Percentiles rank a stretch among this genome's conserved stretches.
These are phyloP conservation scores for Globisporangium middletonii DNA, from an alignment of 352 stramenopile species.

Conservation along the genomic window DNA sequence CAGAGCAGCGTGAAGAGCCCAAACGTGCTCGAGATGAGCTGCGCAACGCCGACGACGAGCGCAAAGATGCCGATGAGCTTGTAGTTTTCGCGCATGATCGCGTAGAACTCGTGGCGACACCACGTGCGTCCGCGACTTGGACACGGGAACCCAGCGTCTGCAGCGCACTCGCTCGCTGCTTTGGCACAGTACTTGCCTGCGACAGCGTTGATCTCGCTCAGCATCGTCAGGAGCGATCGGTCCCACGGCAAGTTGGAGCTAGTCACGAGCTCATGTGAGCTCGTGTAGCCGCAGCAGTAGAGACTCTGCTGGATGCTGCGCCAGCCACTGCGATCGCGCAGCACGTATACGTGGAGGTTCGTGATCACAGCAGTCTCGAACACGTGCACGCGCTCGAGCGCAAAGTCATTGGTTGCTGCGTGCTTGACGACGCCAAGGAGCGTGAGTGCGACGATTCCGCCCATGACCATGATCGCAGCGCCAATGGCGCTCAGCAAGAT, in stretches of 20 bases:
- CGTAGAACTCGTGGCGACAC: constrained; percentile 45
- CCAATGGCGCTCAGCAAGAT: constrained; percentile 33
- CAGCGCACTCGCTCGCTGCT: constrained; percentile 17
- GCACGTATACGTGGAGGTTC: constrained; percentile 28
- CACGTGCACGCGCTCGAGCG: constrained; percentile 18
- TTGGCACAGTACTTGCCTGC: constrained; percentile 34
- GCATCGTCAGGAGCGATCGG: constrained; percentile 19
- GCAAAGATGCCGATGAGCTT: constrained; percentile 36
- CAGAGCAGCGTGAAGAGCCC: constrained; percentile 54
- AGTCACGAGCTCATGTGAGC: constrained; percentile 14
- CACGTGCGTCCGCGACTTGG: constrained; percentile 29
- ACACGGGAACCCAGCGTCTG: constrained; percentile 18
- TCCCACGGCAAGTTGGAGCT: constrained; percentile 25
- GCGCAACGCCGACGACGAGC: constrained; percentile 30
- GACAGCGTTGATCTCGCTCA: constrained; percentile 33
- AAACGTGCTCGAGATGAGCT: constrained; percentile 42
- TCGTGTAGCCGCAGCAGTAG: constrained; percentile 53
- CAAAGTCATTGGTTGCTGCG: constrained; percentile 29
- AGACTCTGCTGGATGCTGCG: constrained; percentile 36
- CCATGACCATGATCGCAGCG: constrained; percentile 39
- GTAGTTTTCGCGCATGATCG: constrained; percentile 40
- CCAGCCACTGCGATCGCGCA: constrained; percentile 24
- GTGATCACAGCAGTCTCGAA: constrained; percentile 48
- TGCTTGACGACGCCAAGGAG: constrained; percentile 28
- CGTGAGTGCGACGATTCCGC: constrained; percentile 40